phyloP scores from a whole-genome alignment of 2,329 filamentous ascomycete genomes.

The Cordyceps farinosa region DNA sequence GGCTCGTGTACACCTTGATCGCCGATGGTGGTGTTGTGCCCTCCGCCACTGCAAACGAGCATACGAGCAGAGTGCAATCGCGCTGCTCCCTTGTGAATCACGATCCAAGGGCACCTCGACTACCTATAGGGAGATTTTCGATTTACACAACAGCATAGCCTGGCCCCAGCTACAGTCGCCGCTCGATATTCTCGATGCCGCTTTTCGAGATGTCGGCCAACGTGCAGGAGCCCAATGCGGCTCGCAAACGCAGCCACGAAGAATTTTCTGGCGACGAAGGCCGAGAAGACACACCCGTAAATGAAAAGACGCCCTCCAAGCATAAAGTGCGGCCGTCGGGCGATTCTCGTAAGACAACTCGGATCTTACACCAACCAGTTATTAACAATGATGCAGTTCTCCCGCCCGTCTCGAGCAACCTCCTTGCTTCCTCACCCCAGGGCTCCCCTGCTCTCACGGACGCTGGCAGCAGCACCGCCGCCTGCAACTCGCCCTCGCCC shows the following conservation, averaged over 20 bases:
- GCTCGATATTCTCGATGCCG: conserved; percentile 38
- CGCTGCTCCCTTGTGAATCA: neutral
- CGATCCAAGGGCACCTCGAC: too few species aligned
- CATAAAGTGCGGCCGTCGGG: conserved; percentile 22
- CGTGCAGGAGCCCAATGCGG: conserved; percentile 39
- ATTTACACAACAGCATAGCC: too few species aligned
- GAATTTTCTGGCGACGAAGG: conserved; percentile 38
- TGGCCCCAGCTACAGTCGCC: neutral
- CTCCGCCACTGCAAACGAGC: neutral
- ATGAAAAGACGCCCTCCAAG: conserved; percentile 22
- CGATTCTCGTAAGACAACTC: conserved; percentile 25
- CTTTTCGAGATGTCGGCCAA: conserved; percentile 47
- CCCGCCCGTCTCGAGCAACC: conserved; percentile 23
- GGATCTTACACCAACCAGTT: too few species aligned
- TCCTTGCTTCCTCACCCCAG: conserved; percentile 28
- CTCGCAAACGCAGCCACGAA: conserved; percentile 45
- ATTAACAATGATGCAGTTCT: conserved; percentile 24
- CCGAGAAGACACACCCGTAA: conserved; percentile 24
- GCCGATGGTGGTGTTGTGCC: neutral
- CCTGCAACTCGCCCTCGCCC: conserved; percentile 35
- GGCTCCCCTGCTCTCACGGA: conserved; percentile 40
- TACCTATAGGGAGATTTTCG: too few species aligned
- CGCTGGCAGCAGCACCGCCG: conserved; percentile 38
- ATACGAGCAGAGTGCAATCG: neutral
- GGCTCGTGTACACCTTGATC: neutral